phyloP scores from a whole-genome alignment of 1,139 yeast species.

The Saccharomycopsis hybrid region DNA sequence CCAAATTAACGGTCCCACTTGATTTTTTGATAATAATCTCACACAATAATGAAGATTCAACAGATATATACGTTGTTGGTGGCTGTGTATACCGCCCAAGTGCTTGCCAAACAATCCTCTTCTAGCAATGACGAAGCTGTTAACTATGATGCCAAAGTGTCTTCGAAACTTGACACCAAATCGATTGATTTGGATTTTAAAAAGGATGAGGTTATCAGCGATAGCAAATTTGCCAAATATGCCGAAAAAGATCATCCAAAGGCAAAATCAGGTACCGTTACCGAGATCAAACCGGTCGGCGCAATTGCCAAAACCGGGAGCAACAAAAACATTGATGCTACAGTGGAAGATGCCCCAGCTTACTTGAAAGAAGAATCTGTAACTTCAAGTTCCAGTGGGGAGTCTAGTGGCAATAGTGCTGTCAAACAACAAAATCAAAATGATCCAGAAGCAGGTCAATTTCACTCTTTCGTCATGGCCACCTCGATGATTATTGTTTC shows the following conservation, averaged over 20 bases:
- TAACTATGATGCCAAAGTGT: background rate
- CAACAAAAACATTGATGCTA: background rate
- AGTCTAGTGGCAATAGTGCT: background rate
- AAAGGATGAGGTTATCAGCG: background rate
- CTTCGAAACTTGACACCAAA: conserved; percentile 9
- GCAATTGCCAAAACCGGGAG: background rate
- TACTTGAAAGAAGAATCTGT: conserved; percentile 7
- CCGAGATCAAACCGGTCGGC: conserved; percentile 13
- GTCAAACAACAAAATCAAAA: background rate
- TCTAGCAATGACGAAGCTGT: background rate
- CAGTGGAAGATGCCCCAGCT: conserved; percentile 12
- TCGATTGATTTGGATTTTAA: conserved; percentile 6
- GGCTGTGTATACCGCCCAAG: too few relatives aligned
- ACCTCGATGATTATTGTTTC: conserved; percentile 84
- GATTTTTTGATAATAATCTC: too few relatives aligned
- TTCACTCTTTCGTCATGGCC: conserved; percentile 55
- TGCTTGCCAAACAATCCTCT: background rate
- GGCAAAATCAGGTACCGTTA: conserved; percentile 6
- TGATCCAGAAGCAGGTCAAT: conserved; percentile 5
- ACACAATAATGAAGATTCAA: too few relatives aligned
- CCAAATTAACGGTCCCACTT: too few relatives aligned
- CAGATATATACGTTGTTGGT: too few relatives aligned
- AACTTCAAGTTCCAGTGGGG: background rate
- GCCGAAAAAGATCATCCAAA: conserved; percentile 8
- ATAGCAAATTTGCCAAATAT: conserved; percentile 2